Percentiles rank a stretch among this genome's conserved stretches.
Conservation (phyloP, 371 early-diverging fungal genomes). For the Furculomyces boomerangus region DNA sequence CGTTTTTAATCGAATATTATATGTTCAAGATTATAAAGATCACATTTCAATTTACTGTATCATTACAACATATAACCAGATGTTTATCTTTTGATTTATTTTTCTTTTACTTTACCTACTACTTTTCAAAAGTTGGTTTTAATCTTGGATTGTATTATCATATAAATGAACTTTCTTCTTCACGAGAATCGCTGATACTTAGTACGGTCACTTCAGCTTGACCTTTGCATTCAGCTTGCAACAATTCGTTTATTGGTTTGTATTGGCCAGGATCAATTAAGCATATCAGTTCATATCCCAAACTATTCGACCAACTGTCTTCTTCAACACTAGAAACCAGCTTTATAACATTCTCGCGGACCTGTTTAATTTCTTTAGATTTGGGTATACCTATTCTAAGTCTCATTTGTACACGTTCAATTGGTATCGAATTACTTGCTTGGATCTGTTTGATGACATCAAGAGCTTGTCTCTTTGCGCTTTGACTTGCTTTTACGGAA, state of each 20-base stretch:
- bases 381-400: slow-evolving; percentile 46
- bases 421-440: slow-evolving; percentile 59
- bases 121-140: too few relatives aligned
- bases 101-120: too few relatives aligned
- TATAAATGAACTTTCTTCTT: slow-evolving; percentile 54
- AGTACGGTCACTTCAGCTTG: slow-evolving; percentile 73
- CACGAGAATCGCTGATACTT: slow-evolving; percentile 58
- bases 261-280: slow-evolving; percentile 89
- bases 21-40: too few relatives aligned
- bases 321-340: slow-evolving; percentile 64
- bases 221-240: slow-evolving; percentile 68
- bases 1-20: too few relatives aligned
- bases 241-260: slow-evolving; percentile 53
- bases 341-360: slow-evolving; percentile 55
- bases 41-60: too few relatives aligned
- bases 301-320: slow-evolving; percentile 42
- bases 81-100: too few relatives aligned
- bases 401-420: slow-evolving; percentile 87
- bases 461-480: slow-evolving; percentile 67
- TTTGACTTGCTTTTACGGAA: slow-evolving; percentile 68
- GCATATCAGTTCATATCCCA: slow-evolving; percentile 63
- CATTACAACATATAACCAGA: too few relatives aligned
- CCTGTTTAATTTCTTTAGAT: slow-evolving; percentile 67
- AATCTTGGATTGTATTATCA: slow-evolving; percentile 1
- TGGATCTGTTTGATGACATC: slow-evolving; percentile 85